Base-by-base conservation (phyloP, 805 yeast genomes). In the Saccharomycopsis microspora region DNA sequence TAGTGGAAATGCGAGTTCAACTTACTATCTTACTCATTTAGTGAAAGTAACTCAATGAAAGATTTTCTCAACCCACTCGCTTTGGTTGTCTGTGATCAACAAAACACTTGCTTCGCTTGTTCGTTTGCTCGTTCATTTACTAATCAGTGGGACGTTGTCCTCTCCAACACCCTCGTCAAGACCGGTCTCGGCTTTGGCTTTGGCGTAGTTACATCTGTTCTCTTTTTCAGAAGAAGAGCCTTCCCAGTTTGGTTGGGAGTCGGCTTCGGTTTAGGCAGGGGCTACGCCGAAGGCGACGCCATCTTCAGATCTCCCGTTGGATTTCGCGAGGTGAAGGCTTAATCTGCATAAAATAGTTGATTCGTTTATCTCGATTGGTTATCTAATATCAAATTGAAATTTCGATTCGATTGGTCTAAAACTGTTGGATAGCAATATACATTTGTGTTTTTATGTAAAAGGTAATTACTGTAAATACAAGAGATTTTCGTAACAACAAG, bases 191-290 rank as follows among this genome's bases (percentile, higher is more conserved):
- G 99, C 44, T 82, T 93, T 57, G 97, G 97, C 55, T 93, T 82
- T 42, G 99, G 99, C 68, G 95, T 93, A 34, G 75, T 90, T 50
- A 85, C 94, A 41, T 86, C 96, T 5, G 94, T 89, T 41, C 67
- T 93, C 51, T 68, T 93, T 49, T 93, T 93, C 74, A 86, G 76
- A 66, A 85, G 97, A 74, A 81, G 97, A 68, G 75, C 96, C 6
- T 93, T 88, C 80, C 98, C 98, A 47, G 97, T 90, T 40, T 89
- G 97, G 95, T 68, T 90, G 53, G 98, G 98, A 56, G 69, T 88
- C 55, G 99, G 99, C 37, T 90, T 93, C 60, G 99, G 99, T 56
- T 75, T 89, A 54, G 99, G 99, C 56, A 83, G 96, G 72, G 96
- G 96, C 47, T 93, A 88, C 68, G 80, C 97, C 52, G 99, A 93